Base-by-base conservation (phyloP, 2,329 filamentous ascomycete species). In the Pyrenophora graminea region DNA sequence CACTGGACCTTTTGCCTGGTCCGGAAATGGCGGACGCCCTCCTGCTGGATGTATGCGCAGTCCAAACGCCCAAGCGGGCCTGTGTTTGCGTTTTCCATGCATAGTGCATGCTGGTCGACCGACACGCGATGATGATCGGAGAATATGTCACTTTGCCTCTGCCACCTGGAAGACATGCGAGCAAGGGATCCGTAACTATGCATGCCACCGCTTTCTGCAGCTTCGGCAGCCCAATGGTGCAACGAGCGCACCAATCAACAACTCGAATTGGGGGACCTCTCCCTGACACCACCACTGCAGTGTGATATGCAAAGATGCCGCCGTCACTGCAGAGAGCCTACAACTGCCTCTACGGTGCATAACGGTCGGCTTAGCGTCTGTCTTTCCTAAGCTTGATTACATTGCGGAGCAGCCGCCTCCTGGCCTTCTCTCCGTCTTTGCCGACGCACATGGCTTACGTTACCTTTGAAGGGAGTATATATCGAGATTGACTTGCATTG, bases 401-500 rank as follows among this genome's bases (percentile, higher is more conserved):
- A 56, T 39, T 60, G 61, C 61, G 59, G 56, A 62, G 51, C 46
- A 45, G 21, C 55, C 61, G 51, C 48, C 54, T 54, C 54, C 58
- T 55, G 47, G 53, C 48, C 46, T 46, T 57, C 40, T 40, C 59
- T 63, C 57, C 57, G 58, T 58, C 51, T 48, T 57, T 64, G 53
- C 59, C 56, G 65, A 63, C 48, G 53, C 65, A 71, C 64, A 69
- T 69, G 66, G 66, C 55, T 59, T 51, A 61, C 55, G 61, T 67
- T 64, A 66, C 66, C 51, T 61, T 51, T 49, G 17, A 52, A 55
- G 54, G 61, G 42, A 56, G 66, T 67, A 69, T 61, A 66, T 63
- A 64, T 66, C 59, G 53, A 64, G 65, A 65, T 65, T 66, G 60
- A 62, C 62, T 65, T 68, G 66, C 66, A 69, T 69, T 67, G 60